Evolutionary conservation across 306 rosid species (phyloP), one percentile per base, ranked within the genome.

Genomic region (Carpinus viminea): DNA sequence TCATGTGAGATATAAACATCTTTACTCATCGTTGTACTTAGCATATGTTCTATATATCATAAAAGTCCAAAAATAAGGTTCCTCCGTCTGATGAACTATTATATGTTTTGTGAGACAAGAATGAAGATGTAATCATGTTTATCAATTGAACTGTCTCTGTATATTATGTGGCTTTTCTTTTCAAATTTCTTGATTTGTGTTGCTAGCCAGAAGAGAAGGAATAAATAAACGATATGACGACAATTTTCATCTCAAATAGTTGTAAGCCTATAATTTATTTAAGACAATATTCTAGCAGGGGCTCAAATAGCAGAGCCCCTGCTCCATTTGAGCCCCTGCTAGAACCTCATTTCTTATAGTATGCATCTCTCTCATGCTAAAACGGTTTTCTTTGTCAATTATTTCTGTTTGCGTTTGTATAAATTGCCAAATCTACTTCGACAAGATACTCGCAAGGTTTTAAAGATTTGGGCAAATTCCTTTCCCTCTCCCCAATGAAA

Each of bases 1-100:
- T 88, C 98, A 17, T 92, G 96, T 80, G 96, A 90, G 85, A 85
- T 91, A 85, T 90, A 88, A 80, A 73, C 51, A 52, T 73, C 43
- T 70, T 31, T 48, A 55, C 74, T 75, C 48, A 78, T 75, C 48
- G 76, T 56, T 74, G 72, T 73, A 34, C 61, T 47, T 34, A 34
- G 38, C 53, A 4, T 8, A 77, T 28, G 26, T 70, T 54, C 21
- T 54, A 47, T 46, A 60, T 26, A 18, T 38, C 65, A 70, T 73
- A 43, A 53, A 53, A 61, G 73, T 79, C 50, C 56, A 66, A 21
- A 74, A 76, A 46, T 55, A 43, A 78, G 57, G 53, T 18, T 45
- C 38, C 73, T 68, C 80, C 57, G 2, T 74, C 13, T 26, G 71
- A 65, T 77, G 20, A 11, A 45, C 68, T 43, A 17, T 11, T 43